Evolutionary conservation across 106 monocot genomes (phyloP), one percentile per base, ranked within the genome.

Genomic region (Hemerocallis citrina): DNA sequence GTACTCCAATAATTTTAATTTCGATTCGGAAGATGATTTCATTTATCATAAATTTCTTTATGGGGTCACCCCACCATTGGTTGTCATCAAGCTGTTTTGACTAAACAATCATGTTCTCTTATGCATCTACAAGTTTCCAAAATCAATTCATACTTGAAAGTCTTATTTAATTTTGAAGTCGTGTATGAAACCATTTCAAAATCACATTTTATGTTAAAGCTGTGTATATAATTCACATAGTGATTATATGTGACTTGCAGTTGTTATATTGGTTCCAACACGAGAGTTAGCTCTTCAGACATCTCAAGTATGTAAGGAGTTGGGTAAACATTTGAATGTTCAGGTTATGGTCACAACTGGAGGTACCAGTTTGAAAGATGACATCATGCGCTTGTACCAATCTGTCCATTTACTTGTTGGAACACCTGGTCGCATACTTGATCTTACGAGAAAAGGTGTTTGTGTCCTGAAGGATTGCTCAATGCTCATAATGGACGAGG

Each of bases 401-500:
- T 81, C 89, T 55, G 93, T 93, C 0, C 93, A 93, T 70, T 72
- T 93, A 55, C 72, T 93, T 63, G 89, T 82, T 42, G 93, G 93
- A 62, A 93, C 93, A 28, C 93, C 93, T 27, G 93, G 93, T 32
- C 77, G 93, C 35, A 83, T 93, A 35, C 78, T 93, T 47, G 93
- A 93, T 77, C 89, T 93, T 47, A 63, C 93, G 13, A 89, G 71
- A 28, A 93, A 93, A 55, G 93, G 93, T 30, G 61, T 93, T 64
- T 89, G 89, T 45, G 40, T 82, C 34, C 48, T 93, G 66, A 85
- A 82, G 35, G 52, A 89, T 37, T 93, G 93, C 66, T 77, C 76
- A 39, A 85, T 93, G 89, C 78, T 93, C 13, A 68, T 93, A 58
- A 77, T 93, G 85, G 93, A 93, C 70, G 93, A 93, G 93, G 93